Conservation (phyloP, 495 filamentous ascomycete species). For the Cercophora newfieldiana region DNA sequence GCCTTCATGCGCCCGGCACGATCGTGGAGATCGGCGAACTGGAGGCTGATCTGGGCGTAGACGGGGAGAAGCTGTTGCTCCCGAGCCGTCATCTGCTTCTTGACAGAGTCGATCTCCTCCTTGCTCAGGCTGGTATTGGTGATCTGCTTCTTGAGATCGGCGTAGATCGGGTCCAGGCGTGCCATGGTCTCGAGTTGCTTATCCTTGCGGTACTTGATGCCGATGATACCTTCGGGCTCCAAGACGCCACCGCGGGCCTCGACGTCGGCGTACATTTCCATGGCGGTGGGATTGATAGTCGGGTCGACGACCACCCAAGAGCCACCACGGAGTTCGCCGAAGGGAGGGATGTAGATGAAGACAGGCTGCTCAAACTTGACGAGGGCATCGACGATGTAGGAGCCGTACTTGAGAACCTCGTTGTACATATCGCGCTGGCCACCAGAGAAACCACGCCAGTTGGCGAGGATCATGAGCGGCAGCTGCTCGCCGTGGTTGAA, state of each 20-base stretch:
- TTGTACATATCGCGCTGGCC: constrained; percentile 99
- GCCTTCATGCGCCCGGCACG: constrained; percentile 96
- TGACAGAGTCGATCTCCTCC: constrained; percentile 74
- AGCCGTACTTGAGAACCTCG: constrained; percentile 98
- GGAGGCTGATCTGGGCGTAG: constrained; percentile 87
- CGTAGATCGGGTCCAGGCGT: constrained; percentile 82
- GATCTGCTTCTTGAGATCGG: constrained; percentile 73
- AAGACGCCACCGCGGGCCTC: constrained; percentile 95
- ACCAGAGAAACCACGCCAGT: constrained; percentile 99
- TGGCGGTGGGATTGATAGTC: constrained; percentile 91
- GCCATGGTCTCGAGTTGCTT: constrained; percentile 98
- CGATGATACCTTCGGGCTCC: constrained; percentile 96
- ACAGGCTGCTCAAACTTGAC: constrained; percentile 98
- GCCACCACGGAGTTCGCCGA: constrained; percentile 95
- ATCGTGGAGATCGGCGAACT: constrained; percentile 97
- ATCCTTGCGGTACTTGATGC: constrained; percentile 97
- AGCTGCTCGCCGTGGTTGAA: constrained; percentile 99
- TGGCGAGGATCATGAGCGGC: constrained; percentile 97
- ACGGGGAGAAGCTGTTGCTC: constrained; percentile 88
- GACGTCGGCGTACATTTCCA: constrained; percentile 99
- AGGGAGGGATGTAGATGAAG: constrained; percentile 97
- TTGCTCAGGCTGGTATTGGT: constrained; percentile 65
- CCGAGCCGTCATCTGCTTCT: constrained; percentile 81
- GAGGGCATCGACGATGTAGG: constrained; percentile 96
- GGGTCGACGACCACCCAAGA: constrained; percentile 99